Conservation (phyloP, 768 basidiomycete genomes). For the Crucibulum laeve region DNA sequence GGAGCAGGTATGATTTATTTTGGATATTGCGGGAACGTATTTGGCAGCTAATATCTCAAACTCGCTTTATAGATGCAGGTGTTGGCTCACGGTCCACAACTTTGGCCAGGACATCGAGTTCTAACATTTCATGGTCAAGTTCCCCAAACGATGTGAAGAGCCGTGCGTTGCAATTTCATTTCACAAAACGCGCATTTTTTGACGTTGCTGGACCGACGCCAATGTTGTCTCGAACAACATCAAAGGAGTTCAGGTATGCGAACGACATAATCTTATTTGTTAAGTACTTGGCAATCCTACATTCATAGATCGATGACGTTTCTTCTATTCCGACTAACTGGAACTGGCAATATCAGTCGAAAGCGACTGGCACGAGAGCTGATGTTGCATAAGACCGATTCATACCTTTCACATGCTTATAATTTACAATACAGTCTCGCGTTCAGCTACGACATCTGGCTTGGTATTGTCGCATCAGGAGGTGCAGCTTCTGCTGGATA, state of each 20-base stretch:
- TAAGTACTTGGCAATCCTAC: no score
- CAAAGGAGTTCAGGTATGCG: conserved; percentile 43
- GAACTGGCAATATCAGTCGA: conserved; percentile 43
- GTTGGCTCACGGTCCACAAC: conserved; percentile 49
- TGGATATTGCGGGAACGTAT: no score
- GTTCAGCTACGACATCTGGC: conserved; percentile 51
- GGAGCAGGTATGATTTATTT: conserved; percentile 29
- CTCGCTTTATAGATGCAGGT: conserved; percentile 27
- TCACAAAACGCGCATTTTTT: background rate
- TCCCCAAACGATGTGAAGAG: conserved; percentile 55
- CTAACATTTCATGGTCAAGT: no score
- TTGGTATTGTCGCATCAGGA: conserved; percentile 37
- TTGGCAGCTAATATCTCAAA: background rate
- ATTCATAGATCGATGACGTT: conserved; percentile 32
- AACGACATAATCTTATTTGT: no score
- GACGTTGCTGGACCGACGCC: conserved; percentile 30
- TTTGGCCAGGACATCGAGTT: conserved; percentile 46
- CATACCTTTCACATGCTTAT: background rate
- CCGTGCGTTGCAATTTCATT: conserved; percentile 28
- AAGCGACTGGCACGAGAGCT: conserved; percentile 43
- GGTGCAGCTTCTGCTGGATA: conserved; percentile 41
- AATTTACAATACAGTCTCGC: background rate
- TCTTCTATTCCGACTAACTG: conserved; percentile 44
- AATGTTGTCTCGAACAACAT: conserved; percentile 42
- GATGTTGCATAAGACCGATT: conserved; percentile 42